Base-by-base conservation (phyloP, 257 asterid species). In the Agastache rugosa region DNA sequence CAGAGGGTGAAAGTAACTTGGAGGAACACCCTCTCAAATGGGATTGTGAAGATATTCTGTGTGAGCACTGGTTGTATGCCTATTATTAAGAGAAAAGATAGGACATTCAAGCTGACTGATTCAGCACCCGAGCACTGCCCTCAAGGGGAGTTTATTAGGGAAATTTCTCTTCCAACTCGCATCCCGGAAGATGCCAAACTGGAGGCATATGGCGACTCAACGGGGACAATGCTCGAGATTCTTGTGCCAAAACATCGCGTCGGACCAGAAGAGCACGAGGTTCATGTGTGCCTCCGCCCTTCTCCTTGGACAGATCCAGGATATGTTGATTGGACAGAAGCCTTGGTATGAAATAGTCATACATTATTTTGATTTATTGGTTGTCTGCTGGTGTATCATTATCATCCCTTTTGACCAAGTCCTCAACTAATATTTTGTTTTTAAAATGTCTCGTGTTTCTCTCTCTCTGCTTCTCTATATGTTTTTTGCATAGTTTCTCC, bases 11-110 rank as follows among this genome's bases (percentile, higher is more conserved):
- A 76, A 31, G 80, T 76, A 11, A 76, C 80, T 11, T 76, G 80
- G 80, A 76, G 80, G 76, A 76, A 76, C 80, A 76, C 75, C 16
- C 80, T 76, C 59, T 76, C 80, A 0, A 75, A 76, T 19, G 80
- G 80, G 72, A 51, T 76, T 0, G 76, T 76, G 27, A 76, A 76
- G 63, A 76, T 76, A 48, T 69, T 44, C 15, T 76, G 80, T 39
- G 76, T 76, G 72, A 76, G 80, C 80, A 69, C 76, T n/a, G 80
- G 80, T 3, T 76, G 80, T 50, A 39, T 69, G 76, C 80, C 80
- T 1, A 27, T 76, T 69, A 76, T 76, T 20, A 76, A 69, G 76
- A 76, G 80, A 50, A 68, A 69, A 5, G 80, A 76, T 22, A 48
- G 80, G 75, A 76, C 76, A 22, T 76, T 76, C 50, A 76, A 62